These are phyloP conservation scores for Calcarisporium arbuscula DNA, from an alignment of 2,329 filamentous ascomycete species.

Conservation along the genomic window DNA sequence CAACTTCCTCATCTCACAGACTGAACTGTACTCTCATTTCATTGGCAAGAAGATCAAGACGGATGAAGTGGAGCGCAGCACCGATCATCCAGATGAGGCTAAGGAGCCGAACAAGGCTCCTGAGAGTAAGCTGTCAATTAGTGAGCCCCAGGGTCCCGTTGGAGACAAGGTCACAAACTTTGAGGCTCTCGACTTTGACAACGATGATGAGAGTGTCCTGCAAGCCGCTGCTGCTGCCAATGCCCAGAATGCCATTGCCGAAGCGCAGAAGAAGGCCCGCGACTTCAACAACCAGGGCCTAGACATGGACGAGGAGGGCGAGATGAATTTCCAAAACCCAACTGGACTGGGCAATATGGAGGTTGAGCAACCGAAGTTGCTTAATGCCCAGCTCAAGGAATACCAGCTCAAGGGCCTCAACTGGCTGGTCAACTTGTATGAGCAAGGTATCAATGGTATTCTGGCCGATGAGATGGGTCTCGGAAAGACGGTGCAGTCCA, in stretches of 20 bases:
- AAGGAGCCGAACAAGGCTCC: slow-evolving; percentile 38
- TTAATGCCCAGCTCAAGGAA: slow-evolving; percentile 92
- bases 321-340: slow-evolving; percentile 99
- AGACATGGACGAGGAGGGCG: slow-evolving; percentile 80
- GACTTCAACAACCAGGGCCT: slow-evolving; percentile 76
- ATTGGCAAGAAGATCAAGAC: slow-evolving; percentile 99
- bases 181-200: slow-evolving; percentile 91
- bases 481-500: slow-evolving; percentile 97
- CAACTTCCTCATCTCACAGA: slow-evolving; percentile 98
- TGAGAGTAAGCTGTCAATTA: slow-evolving; percentile 41
- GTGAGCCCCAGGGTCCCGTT: slow-evolving; percentile 46
- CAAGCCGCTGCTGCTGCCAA: slow-evolving; percentile 87
- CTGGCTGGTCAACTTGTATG: slow-evolving; percentile 97
- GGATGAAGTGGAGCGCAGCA: slow-evolving; percentile 85
- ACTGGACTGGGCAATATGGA: slow-evolving; percentile 91
- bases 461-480: slow-evolving; percentile 99
- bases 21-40: slow-evolving; percentile 97
- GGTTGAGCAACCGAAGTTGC: slow-evolving; percentile 87
- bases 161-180: slow-evolving; percentile 81
- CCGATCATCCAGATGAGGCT: slow-evolving; percentile 69
- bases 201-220: slow-evolving; percentile 79
- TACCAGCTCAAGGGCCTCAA: slow-evolving; percentile 99
- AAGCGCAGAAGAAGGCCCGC: slow-evolving; percentile 86
- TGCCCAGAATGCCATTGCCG: slow-evolving; percentile 89
- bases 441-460: slow-evolving; percentile 99